Conservation (phyloP, 495 filamentous ascomycete species). For the Amorphotheca resinae region DNA sequence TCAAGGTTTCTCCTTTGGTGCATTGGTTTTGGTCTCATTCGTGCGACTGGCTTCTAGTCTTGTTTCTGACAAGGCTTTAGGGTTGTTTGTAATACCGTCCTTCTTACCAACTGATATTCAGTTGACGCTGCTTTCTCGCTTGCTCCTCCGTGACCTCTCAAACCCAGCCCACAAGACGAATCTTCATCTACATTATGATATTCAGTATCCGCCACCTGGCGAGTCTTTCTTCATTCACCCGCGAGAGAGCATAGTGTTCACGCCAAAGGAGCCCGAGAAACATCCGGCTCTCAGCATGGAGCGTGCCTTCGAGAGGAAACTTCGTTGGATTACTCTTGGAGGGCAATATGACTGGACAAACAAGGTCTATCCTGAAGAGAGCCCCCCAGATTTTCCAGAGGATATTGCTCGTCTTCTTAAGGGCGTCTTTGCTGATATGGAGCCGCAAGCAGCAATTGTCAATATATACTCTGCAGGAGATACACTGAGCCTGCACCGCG, state of each 20-base stretch:
- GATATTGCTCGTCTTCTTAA: slow-evolving; percentile 57
- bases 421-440: slow-evolving; percentile 54
- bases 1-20: no score
- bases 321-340: slow-evolving; percentile 88
- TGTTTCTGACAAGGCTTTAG: slow-evolving; percentile 27
- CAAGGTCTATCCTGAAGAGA: slow-evolving; percentile 57
- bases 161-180: slow-evolving; percentile 70
- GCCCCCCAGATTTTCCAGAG: slow-evolving; percentile 58
- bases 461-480: slow-evolving; percentile 86
- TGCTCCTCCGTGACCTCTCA: slow-evolving; percentile 73
- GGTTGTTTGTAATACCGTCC: slow-evolving; percentile 60
- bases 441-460: slow-evolving; percentile 77
- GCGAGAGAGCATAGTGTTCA: slow-evolving; percentile 29
- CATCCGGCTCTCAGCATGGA: slow-evolving; percentile 59
- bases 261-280: slow-evolving; percentile 51
- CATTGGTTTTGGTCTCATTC: no score
- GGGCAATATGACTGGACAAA: slow-evolving; percentile 91
- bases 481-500: slow-evolving; percentile 76
- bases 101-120: slow-evolving; percentile 60
- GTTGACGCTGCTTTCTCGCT: slow-evolving; percentile 45
- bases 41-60: background rate
- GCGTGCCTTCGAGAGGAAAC: slow-evolving; percentile 56
- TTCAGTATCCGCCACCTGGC: slow-evolving; percentile 47
- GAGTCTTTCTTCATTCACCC: slow-evolving; percentile 35
- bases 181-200: slow-evolving; percentile 66